Evolutionary conservation across 768 basidiomycete genomes (phyloP).

Genomic region (Gymnopilus junonius): DNA sequence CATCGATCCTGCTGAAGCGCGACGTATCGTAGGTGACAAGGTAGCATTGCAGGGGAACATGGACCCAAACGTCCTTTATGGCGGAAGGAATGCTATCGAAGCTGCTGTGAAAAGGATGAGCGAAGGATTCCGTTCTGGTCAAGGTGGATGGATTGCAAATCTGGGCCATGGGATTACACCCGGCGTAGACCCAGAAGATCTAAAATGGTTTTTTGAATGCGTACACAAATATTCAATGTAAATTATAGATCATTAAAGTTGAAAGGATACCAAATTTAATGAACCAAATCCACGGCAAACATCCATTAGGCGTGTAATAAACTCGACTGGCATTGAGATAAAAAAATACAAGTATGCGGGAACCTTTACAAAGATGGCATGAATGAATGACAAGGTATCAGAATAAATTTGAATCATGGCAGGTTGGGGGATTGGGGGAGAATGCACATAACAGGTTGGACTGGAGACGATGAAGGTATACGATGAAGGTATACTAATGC

Average conservation of each 20-base stretch:
- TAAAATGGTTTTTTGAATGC: conserved; percentile 90
- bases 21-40: conserved; percentile 59
- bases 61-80: conserved; percentile 88
- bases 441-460: conserved; percentile 21
- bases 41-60: conserved; percentile 91
- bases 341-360: conserved; percentile 3
- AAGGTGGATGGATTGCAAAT: conserved; percentile 94
- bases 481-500: conserved; percentile 21
- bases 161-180: conserved; percentile 98
- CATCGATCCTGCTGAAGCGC: conserved; percentile 76
- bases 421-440: conserved; percentile 38
- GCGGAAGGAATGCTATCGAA: conserved; percentile 87
- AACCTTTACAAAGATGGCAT: conserved; percentile 22
- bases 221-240: conserved; percentile 73
- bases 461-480: conserved; percentile 1
- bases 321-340: conserved; percentile 4
- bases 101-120: conserved; percentile 82
- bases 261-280: conserved; percentile 3
- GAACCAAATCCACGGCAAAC: neutral
- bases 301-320: neutral
- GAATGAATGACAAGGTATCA: conserved; percentile 18
- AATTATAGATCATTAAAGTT: conserved; percentile 1
- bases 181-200: conserved; percentile 91
- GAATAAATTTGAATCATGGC: conserved; percentile 27
- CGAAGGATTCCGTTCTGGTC: conserved; percentile 67